A percentile compares a stretch with the other conserved stretches of the same genome.
These are phyloP conservation scores for Claviceps purpurea DNA, from an alignment of 2,329 filamentous ascomycete genomes.

Conservation along the genomic window DNA sequence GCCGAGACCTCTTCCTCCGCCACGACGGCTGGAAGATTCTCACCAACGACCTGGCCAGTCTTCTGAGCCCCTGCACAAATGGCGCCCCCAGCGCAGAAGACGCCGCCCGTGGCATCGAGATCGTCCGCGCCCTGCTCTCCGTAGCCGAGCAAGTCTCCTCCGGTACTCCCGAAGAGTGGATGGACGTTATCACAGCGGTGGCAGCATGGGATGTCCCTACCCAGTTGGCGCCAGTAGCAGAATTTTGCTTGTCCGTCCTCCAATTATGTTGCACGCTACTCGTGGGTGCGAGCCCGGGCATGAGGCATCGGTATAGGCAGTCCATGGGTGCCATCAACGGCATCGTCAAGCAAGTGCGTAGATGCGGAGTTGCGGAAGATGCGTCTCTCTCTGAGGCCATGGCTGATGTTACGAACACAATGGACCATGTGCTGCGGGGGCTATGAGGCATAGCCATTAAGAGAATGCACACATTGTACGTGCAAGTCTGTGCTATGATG, in stretches of 20 bases:
- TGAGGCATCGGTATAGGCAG: conserved; percentile 36
- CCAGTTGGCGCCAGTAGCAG: conserved; percentile 18
- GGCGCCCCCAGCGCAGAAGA: not conserved
- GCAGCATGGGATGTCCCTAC: conserved; percentile 29
- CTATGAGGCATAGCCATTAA: not conserved
- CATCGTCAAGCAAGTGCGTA: conserved; percentile 29
- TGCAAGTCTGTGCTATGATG: too few species aligned
- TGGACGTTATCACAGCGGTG: conserved; percentile 37
- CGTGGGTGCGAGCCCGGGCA: conserved; percentile 28
- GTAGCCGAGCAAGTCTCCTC: conserved; percentile 33
- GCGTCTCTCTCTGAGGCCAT: conserved; percentile 26
- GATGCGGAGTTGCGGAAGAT: conserved; percentile 13
- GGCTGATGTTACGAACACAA: conserved; percentile 28
- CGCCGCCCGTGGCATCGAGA: conserved; percentile 34
- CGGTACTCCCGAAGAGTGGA: conserved; percentile 40
- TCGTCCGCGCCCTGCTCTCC: conserved; percentile 40
- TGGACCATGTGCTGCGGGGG: conserved; percentile 8
- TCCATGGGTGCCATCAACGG: conserved; percentile 37
- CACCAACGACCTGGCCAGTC: conserved; percentile 32
- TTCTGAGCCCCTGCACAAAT: conserved; percentile 22
- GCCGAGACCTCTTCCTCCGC: conserved; percentile 32
- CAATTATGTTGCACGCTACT: conserved; percentile 44
- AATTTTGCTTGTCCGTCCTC: conserved; percentile 39
- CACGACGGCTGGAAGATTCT: conserved; percentile 42
- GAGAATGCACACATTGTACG: too few species aligned